These are phyloP conservation scores for Helichrysum umbraculigerum DNA, from an alignment of 129 eudicot genomes.

Conservation along the genomic window DNA sequence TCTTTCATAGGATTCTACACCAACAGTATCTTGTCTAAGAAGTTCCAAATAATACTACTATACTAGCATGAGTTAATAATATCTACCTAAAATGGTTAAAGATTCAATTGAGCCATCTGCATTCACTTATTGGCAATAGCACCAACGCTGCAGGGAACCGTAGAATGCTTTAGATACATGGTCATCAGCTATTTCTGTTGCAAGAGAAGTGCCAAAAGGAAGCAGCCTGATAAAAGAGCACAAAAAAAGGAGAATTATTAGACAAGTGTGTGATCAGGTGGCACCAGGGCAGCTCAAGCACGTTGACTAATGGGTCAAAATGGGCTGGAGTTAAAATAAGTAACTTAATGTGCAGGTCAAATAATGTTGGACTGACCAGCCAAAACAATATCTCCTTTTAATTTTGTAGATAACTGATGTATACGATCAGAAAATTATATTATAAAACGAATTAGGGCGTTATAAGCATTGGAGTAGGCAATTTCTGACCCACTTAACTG, in stretches of 20 bases:
- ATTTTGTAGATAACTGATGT: background rate
- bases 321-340: background rate
- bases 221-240: slow-evolving; percentile 18
- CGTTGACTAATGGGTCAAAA: background rate
- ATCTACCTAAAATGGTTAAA: slow-evolving; percentile 13
- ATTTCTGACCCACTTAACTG: background rate
- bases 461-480: background rate
- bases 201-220: slow-evolving; percentile 26
- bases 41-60: slow-evolving; percentile 11
- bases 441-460: background rate
- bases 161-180: slow-evolving; percentile 9
- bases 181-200: slow-evolving; percentile 17
- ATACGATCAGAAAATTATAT: background rate
- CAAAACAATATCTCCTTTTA: background rate
- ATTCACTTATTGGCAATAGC: slow-evolving; percentile 12
- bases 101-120: slow-evolving; percentile 14
- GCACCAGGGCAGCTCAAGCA: background rate
- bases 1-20: slow-evolving; percentile 10
- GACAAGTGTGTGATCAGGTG: background rate
- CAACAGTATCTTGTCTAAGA: slow-evolving; percentile 6
- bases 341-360: background rate
- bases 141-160: slow-evolving; percentile 1
- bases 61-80: slow-evolving; percentile 15
- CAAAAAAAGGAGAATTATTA: background rate
- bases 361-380: background rate